Evolutionary conservation across 2,329 filamentous ascomycete species (phyloP).

Genomic region (Fusarium beomiforme): DNA sequence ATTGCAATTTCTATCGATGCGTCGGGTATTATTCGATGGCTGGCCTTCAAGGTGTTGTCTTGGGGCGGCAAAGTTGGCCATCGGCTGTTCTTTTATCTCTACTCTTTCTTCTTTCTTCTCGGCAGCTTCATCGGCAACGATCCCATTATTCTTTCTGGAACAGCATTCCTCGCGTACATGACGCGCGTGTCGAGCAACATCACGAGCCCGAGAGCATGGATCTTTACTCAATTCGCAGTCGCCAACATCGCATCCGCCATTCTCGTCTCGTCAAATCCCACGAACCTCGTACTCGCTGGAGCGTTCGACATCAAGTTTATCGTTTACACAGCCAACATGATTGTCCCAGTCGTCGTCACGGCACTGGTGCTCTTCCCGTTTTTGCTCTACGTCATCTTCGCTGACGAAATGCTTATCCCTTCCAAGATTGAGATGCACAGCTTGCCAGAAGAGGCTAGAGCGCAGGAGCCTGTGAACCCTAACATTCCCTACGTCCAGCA

Average conservation of each 20-base stretch:
- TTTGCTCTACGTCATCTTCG: constrained; percentile 75
- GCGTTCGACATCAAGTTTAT: constrained; percentile 79
- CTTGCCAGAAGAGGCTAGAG: constrained; percentile 64
- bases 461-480: constrained; percentile 71
- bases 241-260: constrained; percentile 81
- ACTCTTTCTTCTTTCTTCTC: constrained; percentile 75
- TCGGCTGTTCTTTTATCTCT: constrained; percentile 76
- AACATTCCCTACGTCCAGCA: constrained; percentile 74
- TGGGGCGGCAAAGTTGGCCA: constrained; percentile 75
- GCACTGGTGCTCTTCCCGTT: constrained; percentile 75
- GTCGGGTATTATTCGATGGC: constrained; percentile 75
- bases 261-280: constrained; percentile 81
- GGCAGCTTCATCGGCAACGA: constrained; percentile 79
- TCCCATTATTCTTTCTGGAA: constrained; percentile 78
- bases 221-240: constrained; percentile 75
- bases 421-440: constrained; percentile 74
- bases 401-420: constrained; percentile 71
- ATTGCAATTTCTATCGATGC: constrained; percentile 83
- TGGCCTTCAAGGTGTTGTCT: constrained; percentile 76
- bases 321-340: constrained; percentile 80
- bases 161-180: constrained; percentile 81
- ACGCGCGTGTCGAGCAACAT: constrained; percentile 80
- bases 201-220: constrained; percentile 76
- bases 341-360: constrained; percentile 76
- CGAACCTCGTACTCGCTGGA: constrained; percentile 78